Percentiles rank a stretch among this genome's conserved stretches.
Evolutionary conservation across 805 yeast species (phyloP).

Genomic region (Candida pseudofarinosa): DNA sequence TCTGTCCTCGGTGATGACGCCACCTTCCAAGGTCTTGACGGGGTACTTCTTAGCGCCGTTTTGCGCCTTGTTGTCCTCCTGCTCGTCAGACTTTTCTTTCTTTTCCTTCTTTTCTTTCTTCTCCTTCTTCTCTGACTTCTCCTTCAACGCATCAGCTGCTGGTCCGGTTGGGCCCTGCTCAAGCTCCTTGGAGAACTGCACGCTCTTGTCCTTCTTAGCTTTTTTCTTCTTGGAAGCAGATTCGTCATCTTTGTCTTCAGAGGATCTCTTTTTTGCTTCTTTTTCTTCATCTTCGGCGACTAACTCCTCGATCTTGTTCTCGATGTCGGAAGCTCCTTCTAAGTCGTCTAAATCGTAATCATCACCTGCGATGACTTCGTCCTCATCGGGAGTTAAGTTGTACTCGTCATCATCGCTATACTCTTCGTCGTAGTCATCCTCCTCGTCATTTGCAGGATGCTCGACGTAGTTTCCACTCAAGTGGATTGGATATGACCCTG

Average conservation of each 20-base stretch:
- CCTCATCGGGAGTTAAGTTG: slow-evolving; percentile 75
- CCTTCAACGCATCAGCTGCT: slow-evolving; percentile 25
- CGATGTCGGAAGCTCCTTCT: slow-evolving; percentile 67
- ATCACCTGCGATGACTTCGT: slow-evolving; percentile 56
- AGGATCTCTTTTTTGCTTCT: slow-evolving; percentile 29
- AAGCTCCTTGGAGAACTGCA: slow-evolving; percentile 82
- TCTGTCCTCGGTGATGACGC: slow-evolving; percentile 91
- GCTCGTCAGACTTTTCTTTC: slow-evolving; percentile 19
- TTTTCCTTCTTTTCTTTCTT: slow-evolving; percentile 25
- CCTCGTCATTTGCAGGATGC: slow-evolving; percentile 84
- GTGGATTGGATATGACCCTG: slow-evolving; percentile 93
- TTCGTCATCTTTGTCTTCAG: slow-evolving; percentile 27
- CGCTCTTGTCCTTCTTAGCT: slow-evolving; percentile 61
- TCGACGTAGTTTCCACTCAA: slow-evolving; percentile 93
- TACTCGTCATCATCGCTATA: slow-evolving; percentile 44
- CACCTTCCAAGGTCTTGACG: slow-evolving; percentile 84
- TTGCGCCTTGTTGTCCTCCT: slow-evolving; percentile 13
- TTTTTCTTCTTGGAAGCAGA: slow-evolving; percentile 25
- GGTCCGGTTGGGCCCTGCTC: slow-evolving; percentile 90
- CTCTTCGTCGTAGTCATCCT: slow-evolving; percentile 48
- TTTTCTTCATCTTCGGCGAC: slow-evolving; percentile 54
- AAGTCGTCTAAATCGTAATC: slow-evolving; percentile 56
- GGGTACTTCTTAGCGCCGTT: slow-evolving; percentile 44
- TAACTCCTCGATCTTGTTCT: slow-evolving; percentile 70
- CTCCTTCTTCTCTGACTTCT: slow-evolving; percentile 23